These are phyloP conservation scores for Candida rishiriensis DNA, from an alignment of 805 yeast species.

Conservation along the genomic window DNA sequence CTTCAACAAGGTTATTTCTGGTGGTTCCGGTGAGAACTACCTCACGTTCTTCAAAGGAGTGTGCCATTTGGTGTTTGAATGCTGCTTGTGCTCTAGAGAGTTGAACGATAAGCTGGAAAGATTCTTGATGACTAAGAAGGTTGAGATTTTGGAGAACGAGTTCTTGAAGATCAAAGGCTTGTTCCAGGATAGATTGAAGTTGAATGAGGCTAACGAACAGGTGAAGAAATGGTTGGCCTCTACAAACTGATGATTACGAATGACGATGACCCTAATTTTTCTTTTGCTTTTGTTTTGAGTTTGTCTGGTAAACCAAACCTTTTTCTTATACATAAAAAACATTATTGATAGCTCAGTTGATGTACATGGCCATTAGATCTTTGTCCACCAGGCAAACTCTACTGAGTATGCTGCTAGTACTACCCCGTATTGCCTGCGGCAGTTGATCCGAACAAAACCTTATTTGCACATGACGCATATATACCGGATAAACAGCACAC, in stretches of 20 bases:
- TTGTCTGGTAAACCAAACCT: neutral
- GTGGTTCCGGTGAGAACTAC: constrained; percentile 36
- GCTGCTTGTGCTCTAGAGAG: constrained; percentile 19
- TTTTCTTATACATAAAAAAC: neutral
- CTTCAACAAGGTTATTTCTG: constrained; percentile 41
- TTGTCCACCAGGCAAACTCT: too few relatives aligned
- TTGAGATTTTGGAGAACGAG: constrained; percentile 21
- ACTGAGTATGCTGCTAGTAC: too few relatives aligned
- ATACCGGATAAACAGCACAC: too few relatives aligned
- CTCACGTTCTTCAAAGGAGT: constrained; percentile 44
- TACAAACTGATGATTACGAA: neutral
- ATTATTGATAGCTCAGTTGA: neutral
- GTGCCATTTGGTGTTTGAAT: constrained; percentile 36
- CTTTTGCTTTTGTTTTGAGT: neutral
- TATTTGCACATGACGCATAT: too few relatives aligned
- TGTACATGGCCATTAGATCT: neutral
- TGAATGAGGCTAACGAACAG: constrained; percentile 22
- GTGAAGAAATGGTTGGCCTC: constrained; percentile 5
- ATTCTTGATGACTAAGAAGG: constrained; percentile 18
- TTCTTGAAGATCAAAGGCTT: constrained; percentile 14
- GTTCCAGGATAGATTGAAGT: constrained; percentile 22
- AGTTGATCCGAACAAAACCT: too few relatives aligned
- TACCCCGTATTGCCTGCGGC: too few relatives aligned
- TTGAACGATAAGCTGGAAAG: constrained; percentile 13
- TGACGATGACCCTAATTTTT: neutral